Evolutionary conservation across 2,329 filamentous ascomycete genomes (phyloP), one percentile per base, ranked within the genome.

Genomic region (Sclerotinia nivalis): DNA sequence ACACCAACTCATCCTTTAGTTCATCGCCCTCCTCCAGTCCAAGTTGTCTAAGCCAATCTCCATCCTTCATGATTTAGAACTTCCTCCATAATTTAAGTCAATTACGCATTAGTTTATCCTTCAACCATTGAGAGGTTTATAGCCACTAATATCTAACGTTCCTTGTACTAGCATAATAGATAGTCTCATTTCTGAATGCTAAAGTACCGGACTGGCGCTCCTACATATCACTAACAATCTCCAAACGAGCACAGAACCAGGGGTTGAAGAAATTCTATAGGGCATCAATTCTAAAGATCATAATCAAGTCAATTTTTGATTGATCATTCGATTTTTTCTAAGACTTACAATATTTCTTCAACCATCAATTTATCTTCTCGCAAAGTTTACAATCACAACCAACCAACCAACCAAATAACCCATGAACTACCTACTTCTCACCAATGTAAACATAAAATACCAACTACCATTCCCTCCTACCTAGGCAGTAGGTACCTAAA

Each of bases 1-100:
- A 37, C 59, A 49, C 59, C 59, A 62, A 50, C 43, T 34, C 59
- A 62, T 49, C 59, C 25, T 61, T 15, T 61, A 49, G 25, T 34
- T 61, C 43, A 61, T 61, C 45, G 45, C 60, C 60, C 22, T 47
- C 43, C 28, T 22, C 18, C 28, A n/a, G 28, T 50, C 60, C 18
- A 25, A 20, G 20, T 28, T 34, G 22, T 62, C 45, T 10, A 6
- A 49, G 28, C 59, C 59, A 62, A 62, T 62, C 28, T 50, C 18
- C 43, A 47, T 49, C 43, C 59, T 40, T 62, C 20, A 62, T 22
- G 28, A 49, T n/a, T 12, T 43, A 22, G 13, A 47, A 8, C 22
- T 22, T 34, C 43, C 59, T 34, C 43, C 13, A 62, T 37, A 50
- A 18, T 49, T 49, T 28, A n/a, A 47, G 25, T 62, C 45, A 34